A percentile compares a stretch with the other conserved stretches of the same genome.
phyloP scores from a whole-genome alignment of 2,329 filamentous ascomycete genomes.

The Huntiella moniliformis region DNA sequence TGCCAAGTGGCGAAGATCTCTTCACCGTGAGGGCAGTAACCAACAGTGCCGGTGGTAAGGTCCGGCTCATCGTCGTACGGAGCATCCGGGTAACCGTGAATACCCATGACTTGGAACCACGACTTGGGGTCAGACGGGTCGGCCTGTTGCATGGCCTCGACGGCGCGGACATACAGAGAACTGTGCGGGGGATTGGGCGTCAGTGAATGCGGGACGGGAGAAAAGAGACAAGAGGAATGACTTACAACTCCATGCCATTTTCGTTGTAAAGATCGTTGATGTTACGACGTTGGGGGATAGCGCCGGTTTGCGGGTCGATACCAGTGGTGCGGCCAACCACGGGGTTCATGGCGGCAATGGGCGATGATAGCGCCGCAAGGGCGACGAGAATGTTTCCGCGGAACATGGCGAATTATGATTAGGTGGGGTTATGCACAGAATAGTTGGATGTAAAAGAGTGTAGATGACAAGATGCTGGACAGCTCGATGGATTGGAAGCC shows the following conservation, averaged over 20 bases:
- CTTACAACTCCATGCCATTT: conserved; percentile 27
- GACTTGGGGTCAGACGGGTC: conserved; percentile 25
- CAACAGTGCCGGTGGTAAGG: conserved; percentile 18
- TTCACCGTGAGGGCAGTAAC: conserved; percentile 31
- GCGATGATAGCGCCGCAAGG: conserved; percentile 1
- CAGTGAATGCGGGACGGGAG: background rate
- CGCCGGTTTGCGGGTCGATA: conserved; percentile 20
- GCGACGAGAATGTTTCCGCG: conserved; percentile 3
- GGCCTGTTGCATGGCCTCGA: conserved; percentile 24
- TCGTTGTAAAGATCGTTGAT: conserved; percentile 27
- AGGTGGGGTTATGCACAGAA: background rate
- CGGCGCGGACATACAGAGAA: conserved; percentile 31
- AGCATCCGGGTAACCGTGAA: conserved; percentile 24
- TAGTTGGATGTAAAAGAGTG: too few relatives aligned
- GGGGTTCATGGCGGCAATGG: conserved; percentile 11
- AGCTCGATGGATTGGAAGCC: too few relatives aligned
- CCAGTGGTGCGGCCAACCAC: conserved; percentile 23
- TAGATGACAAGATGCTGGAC: too few relatives aligned
- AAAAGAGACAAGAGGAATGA: background rate
- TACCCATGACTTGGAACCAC: conserved; percentile 31
- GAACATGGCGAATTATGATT: background rate
- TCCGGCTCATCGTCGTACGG: conserved; percentile 22
- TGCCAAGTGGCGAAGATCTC: conserved; percentile 36
- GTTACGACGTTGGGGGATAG: conserved; percentile 26
- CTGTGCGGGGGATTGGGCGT: conserved; percentile 14